Percentiles rank a stretch among this genome's conserved stretches.
Evolutionary conservation across 2,329 filamentous ascomycete species (phyloP).

Genomic region (Gliomastix tumulicola): DNA sequence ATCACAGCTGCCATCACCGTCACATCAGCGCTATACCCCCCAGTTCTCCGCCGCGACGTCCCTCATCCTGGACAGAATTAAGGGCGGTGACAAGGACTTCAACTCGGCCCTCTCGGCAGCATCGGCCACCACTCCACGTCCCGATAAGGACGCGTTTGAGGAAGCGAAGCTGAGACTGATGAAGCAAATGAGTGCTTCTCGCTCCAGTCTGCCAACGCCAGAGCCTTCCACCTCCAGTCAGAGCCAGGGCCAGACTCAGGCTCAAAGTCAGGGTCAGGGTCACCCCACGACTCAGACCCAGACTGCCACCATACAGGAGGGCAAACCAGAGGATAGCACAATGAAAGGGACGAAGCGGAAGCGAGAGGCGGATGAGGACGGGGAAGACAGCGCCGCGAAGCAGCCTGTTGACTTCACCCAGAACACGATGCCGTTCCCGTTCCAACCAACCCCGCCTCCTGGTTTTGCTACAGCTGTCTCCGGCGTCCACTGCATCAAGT

Average conservation of each 20-base stretch:
- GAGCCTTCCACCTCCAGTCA: no score
- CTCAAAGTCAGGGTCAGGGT: no score
- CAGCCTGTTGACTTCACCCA: slow-evolving; percentile 22
- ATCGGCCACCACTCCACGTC: neutral
- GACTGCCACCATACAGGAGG: no score
- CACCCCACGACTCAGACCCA: no score
- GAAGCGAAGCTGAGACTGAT: neutral
- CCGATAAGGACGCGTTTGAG: neutral
- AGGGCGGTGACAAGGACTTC: neutral
- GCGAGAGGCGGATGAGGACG: slow-evolving; percentile 9
- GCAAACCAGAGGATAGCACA: neutral
- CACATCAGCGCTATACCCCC: slow-evolving; percentile 4
- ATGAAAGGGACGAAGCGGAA: slow-evolving; percentile 18
- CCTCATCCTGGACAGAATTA: slow-evolving; percentile 9
- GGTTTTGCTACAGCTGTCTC: no score
- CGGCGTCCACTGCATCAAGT: no score
- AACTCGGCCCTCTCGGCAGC: slow-evolving; percentile 1
- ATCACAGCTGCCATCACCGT: no score
- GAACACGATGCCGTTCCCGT: slow-evolving; percentile 15
- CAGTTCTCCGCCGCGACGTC: slow-evolving; percentile 8
- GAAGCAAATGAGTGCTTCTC: slow-evolving; percentile 4
- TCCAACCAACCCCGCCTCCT: no score
- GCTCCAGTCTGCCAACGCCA: no score
- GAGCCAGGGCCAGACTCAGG: no score
- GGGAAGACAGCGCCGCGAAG: slow-evolving; percentile 10